A percentile compares a stretch with the other conserved stretches of the same genome.
Evolutionary conservation across 2,329 filamentous ascomycete genomes (phyloP).

Genomic region (Aquanectria penicillioides): DNA sequence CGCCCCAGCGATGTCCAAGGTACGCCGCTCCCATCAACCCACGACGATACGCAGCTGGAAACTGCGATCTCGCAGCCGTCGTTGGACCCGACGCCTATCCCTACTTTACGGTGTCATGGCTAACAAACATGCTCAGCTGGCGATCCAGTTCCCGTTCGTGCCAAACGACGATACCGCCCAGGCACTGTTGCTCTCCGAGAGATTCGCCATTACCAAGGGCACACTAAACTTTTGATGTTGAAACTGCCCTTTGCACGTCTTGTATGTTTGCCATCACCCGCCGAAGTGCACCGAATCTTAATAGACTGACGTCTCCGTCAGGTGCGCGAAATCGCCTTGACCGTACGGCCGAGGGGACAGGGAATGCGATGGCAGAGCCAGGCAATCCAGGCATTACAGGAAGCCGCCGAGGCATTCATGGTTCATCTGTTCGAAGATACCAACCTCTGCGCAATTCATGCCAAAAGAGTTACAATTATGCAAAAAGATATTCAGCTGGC

Average conservation of each 20-base stretch:
- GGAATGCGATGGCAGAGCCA: slow-evolving; percentile 96
- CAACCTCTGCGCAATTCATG: slow-evolving; percentile 96
- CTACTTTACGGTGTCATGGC: slow-evolving; percentile 22
- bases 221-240: slow-evolving; percentile 84
- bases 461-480: slow-evolving; percentile 96
- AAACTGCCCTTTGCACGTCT: slow-evolving; percentile 85
- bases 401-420: slow-evolving; percentile 95
- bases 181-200: slow-evolving; percentile 91
- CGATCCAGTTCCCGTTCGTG: slow-evolving; percentile 73
- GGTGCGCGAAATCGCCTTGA: slow-evolving; percentile 75
- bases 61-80: neutral
- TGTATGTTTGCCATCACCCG: slow-evolving; percentile 52
- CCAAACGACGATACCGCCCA: slow-evolving; percentile 74
- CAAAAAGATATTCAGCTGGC: slow-evolving; percentile 98
- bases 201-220: slow-evolving; percentile 90
- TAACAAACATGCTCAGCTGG: slow-evolving; percentile 64
- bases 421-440: slow-evolving; percentile 87
- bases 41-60: neutral
- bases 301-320: slow-evolving; percentile 30
- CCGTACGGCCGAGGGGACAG: slow-evolving; percentile 68
- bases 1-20: slow-evolving; percentile 55
- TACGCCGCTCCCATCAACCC: slow-evolving; percentile 32
- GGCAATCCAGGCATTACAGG: slow-evolving; percentile 91
- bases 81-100: neutral
- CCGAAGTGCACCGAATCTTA: neutral